These are phyloP conservation scores for Umbelopsis isabellina DNA, from an alignment of 192 early-diverging fungal genomes.

Conservation along the genomic window DNA sequence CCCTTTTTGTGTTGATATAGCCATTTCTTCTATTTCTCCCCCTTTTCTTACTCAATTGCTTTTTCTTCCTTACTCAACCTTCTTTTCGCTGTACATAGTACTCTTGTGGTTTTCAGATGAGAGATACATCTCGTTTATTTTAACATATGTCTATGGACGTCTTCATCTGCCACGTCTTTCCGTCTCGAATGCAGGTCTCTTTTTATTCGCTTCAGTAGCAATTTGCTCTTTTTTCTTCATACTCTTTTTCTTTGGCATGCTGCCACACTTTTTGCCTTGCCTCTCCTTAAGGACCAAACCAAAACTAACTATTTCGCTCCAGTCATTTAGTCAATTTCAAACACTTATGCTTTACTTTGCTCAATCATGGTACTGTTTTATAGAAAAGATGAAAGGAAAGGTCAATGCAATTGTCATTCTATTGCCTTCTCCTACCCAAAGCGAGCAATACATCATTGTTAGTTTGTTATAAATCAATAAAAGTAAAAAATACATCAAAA, in stretches of 20 bases:
- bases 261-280: neutral
- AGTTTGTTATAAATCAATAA: slow-evolving; percentile 17
- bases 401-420: neutral
- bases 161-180: neutral
- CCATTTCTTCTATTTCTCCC: neutral
- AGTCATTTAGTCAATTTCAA: too few species aligned
- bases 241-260: neutral
- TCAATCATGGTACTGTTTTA: too few species aligned
- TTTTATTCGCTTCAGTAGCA: too few species aligned
- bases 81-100: slow-evolving; percentile 23
- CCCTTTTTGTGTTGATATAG: slow-evolving; percentile 7
- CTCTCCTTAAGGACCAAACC: neutral
- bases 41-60: too few species aligned
- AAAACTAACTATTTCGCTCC: neutral
- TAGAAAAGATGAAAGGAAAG: too few species aligned
- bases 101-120: neutral
- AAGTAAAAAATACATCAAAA: neutral
- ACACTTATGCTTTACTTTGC: too few species aligned
- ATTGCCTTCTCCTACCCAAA: neutral
- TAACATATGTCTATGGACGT: too few species aligned
- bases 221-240: neutral
- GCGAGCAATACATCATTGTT: slow-evolving; percentile 7
- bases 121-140: too few species aligned
- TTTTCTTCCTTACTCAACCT: neutral
- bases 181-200: slow-evolving; percentile 5